phyloP scores from a whole-genome alignment of 257 asterid genomes.

The Prunella vulgaris region DNA sequence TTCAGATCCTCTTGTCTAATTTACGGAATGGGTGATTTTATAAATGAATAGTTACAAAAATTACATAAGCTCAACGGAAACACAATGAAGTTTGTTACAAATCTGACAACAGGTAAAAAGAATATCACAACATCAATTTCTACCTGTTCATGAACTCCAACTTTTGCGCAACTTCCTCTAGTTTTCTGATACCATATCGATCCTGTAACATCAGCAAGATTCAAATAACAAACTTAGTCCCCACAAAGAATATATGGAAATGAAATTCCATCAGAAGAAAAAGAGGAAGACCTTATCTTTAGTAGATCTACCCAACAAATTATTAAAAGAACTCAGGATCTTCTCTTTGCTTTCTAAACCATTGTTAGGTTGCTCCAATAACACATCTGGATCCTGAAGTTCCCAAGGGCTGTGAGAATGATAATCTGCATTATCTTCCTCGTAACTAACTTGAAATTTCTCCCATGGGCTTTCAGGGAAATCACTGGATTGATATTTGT shows the following conservation, averaged over 20 bases:
- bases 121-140: not conserved
- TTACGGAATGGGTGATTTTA: not conserved
- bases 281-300: slow-evolving; percentile 53
- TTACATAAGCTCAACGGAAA: too few species aligned
- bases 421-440: slow-evolving; percentile 27
- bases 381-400: slow-evolving; percentile 55
- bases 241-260: slow-evolving; percentile 1
- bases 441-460: slow-evolving; percentile 54
- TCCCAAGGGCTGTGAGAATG: slow-evolving; percentile 89
- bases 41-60: not conserved
- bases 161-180: slow-evolving; percentile 61
- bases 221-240: slow-evolving; percentile 3
- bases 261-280: slow-evolving; percentile 1
- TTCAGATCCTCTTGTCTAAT: not conserved
- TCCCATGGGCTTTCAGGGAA: slow-evolving; percentile 97
- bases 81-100: too few species aligned
- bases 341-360: slow-evolving; percentile 33
- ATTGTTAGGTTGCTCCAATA: slow-evolving; percentile 53
- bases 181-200: slow-evolving; percentile 48
- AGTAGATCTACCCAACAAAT: slow-evolving; percentile 40
- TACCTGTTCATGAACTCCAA: slow-evolving; percentile 79
- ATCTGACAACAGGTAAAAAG: not conserved
- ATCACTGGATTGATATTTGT: slow-evolving; percentile 47
- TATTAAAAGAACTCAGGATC: slow-evolving; percentile 37
- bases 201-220: slow-evolving; percentile 57